Conservation (phyloP, 352 stramenopile species). For the Paralagenidium karlingii region DNA sequence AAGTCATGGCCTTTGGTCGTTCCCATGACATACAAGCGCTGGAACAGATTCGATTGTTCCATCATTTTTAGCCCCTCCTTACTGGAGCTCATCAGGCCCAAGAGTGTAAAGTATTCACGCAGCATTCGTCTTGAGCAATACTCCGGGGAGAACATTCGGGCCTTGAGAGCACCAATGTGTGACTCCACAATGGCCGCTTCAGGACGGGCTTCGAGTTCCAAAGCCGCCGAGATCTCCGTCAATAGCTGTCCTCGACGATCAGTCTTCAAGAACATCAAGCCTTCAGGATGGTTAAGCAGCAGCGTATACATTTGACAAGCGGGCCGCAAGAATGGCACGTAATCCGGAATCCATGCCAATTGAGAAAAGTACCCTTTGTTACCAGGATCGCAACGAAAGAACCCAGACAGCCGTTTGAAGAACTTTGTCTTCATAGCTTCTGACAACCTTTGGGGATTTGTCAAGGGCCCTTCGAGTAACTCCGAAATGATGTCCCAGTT, state of each 20-base stretch:
- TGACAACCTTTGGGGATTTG: conserved; percentile 72
- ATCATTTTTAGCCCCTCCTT: conserved; percentile 86
- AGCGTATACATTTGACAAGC: conserved; percentile 86
- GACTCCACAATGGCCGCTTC: conserved; percentile 83
- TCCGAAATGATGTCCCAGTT: conserved; percentile 88
- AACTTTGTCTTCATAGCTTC: conserved; percentile 91
- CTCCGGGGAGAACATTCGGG: conserved; percentile 80
- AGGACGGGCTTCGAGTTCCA: conserved; percentile 72
- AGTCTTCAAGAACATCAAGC: conserved; percentile 79
- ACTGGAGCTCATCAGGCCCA: conserved; percentile 83
- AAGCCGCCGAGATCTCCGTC: conserved; percentile 71
- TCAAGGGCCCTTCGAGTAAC: conserved; percentile 74
- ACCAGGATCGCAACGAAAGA: conserved; percentile 81
- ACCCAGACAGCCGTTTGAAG: conserved; percentile 82
- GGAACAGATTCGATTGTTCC: conserved; percentile 85
- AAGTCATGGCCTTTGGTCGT: conserved; percentile 83
- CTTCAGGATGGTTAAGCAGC: conserved; percentile 77
- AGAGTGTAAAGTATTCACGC: conserved; percentile 82
- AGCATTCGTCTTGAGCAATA: conserved; percentile 78
- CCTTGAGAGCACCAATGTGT: conserved; percentile 77
- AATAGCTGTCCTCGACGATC: conserved; percentile 72
- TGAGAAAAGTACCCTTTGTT: conserved; percentile 86
- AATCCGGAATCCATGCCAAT: conserved; percentile 83
- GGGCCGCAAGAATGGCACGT: conserved; percentile 75
- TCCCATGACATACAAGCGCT: conserved; percentile 76